Conservation (phyloP, 352 stramenopile species). For the Pythium sukuiense region DNA sequence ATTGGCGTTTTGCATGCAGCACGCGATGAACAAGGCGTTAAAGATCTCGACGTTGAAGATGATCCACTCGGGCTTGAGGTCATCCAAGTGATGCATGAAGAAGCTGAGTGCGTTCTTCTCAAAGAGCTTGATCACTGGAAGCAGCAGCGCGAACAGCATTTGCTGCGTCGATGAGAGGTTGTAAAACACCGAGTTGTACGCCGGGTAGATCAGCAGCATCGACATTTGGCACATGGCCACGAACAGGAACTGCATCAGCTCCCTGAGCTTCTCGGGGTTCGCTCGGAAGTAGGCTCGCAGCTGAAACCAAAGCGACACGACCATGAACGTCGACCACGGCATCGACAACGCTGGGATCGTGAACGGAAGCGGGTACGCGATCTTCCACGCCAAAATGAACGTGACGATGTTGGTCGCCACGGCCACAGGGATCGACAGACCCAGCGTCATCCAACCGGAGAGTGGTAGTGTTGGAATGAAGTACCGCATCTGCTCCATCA, state of each 20-base stretch:
- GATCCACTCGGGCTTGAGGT: slow-evolving; percentile 38
- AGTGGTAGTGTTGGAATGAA: not conserved
- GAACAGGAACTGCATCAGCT: slow-evolving; percentile 30
- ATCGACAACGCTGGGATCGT: slow-evolving; percentile 27
- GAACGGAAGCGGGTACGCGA: slow-evolving; percentile 41
- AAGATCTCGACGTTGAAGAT: slow-evolving; percentile 50
- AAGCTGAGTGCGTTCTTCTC: slow-evolving; percentile 34
- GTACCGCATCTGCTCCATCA: slow-evolving; percentile 3
- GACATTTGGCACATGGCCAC: slow-evolving; percentile 35
- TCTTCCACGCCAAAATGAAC: not conserved
- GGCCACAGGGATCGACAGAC: not conserved
- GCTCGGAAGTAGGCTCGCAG: slow-evolving; percentile 28
- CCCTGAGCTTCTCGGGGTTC: slow-evolving; percentile 15
- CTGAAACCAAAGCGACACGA: slow-evolving; percentile 24
- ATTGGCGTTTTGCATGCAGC: slow-evolving; percentile 32
- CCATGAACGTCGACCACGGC: slow-evolving; percentile 24
- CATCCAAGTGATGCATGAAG: slow-evolving; percentile 22
- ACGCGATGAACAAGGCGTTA: slow-evolving; percentile 37
- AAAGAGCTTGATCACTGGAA: slow-evolving; percentile 39
- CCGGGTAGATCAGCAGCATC: slow-evolving; percentile 34
- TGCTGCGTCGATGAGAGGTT: slow-evolving; percentile 20
- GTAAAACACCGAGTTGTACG: slow-evolving; percentile 36
- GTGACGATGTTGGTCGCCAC: slow-evolving; percentile 11
- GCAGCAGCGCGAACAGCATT: slow-evolving; percentile 29
- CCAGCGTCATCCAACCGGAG: not conserved